Conservation (phyloP, 1,139 yeast genomes). For the Saccharomycopsis hybrid region DNA sequence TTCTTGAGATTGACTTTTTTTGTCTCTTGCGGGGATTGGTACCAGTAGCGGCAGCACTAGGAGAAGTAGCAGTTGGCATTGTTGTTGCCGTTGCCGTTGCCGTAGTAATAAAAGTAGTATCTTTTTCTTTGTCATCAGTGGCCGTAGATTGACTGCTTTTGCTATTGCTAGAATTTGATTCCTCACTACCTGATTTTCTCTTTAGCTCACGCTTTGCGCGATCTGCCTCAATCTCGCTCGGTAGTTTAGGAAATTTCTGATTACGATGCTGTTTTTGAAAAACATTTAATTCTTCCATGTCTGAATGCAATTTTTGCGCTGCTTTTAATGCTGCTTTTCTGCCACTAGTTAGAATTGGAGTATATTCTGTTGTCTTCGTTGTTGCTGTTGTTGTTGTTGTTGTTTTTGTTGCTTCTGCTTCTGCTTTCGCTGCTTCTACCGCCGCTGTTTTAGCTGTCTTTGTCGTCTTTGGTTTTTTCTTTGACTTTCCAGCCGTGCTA, state of each 20-base stretch:
- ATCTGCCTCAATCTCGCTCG: conserved; percentile 29
- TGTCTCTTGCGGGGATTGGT: conserved; percentile 10
- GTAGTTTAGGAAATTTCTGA: conserved; percentile 28
- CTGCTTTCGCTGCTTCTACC: conserved; percentile 47
- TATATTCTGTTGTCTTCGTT: conserved; percentile 6
- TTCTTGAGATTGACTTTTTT: conserved; percentile 11
- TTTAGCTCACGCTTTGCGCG: conserved; percentile 27
- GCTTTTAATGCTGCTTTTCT: conserved; percentile 62
- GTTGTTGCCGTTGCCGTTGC: too few species aligned
- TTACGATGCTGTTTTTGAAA: conserved; percentile 42
- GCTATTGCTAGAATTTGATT: not conserved
- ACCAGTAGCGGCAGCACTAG: not conserved
- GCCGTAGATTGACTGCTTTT: not conserved
- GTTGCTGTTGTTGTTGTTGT: not conserved
- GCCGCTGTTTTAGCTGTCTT: conserved; percentile 43
- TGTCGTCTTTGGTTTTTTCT: not conserved
- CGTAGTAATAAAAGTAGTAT: not conserved
- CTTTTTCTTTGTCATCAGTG: conserved; percentile 10
- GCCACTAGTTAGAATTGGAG: conserved; percentile 20
- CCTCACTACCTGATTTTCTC: conserved; percentile 21
- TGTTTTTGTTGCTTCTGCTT: too few species aligned
- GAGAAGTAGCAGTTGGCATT: too few species aligned
- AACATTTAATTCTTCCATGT: conserved; percentile 59
- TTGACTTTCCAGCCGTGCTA: not conserved
- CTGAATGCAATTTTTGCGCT: conserved; percentile 55